A percentile compares a stretch with the other conserved stretches of the same genome.
phyloP scores from a whole-genome alignment of 2,329 filamentous ascomycete species.

The Alternaria sp. region DNA sequence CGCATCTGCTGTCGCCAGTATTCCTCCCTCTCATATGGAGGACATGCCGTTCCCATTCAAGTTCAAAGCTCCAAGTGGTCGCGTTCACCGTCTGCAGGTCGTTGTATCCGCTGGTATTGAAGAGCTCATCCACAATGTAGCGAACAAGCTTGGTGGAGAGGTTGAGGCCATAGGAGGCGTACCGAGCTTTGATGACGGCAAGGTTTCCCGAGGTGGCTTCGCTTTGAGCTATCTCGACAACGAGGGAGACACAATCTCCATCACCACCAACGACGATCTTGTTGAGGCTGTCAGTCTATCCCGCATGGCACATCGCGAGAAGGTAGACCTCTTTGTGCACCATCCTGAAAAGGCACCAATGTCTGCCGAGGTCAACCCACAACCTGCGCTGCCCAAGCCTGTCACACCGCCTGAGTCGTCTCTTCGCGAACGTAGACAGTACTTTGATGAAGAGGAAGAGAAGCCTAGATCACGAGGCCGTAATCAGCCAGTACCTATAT shows the following conservation, averaged over 20 bases:
- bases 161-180: conserved; percentile 82
- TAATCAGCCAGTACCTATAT: conserved; percentile 53
- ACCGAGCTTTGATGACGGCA: conserved; percentile 79
- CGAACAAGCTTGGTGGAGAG: conserved; percentile 83
- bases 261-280: conserved; percentile 93
- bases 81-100: conserved; percentile 91
- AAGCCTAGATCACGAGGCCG: conserved; percentile 42
- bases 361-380: conserved; percentile 66
- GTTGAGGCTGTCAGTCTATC: conserved; percentile 87
- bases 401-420: conserved; percentile 61
- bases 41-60: conserved; percentile 95
- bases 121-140: conserved; percentile 77
- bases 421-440: conserved; percentile 55
- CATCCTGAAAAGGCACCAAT: conserved; percentile 88
- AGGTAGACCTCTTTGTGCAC: conserved; percentile 97
- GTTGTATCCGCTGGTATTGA: conserved; percentile 79
- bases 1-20: conserved; percentile 67
- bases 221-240: conserved; percentile 96
- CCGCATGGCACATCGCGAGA: conserved; percentile 77
- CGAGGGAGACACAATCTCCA: conserved; percentile 94
- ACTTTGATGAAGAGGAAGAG: conserved; percentile 64
- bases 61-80: conserved; percentile 95
- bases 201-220: conserved; percentile 77
- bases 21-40: conserved; percentile 60
- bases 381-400: conserved; percentile 59